Evolutionary conservation across 768 basidiomycete species (phyloP).

Genomic region (Boletus tylopilopsis): DNA sequence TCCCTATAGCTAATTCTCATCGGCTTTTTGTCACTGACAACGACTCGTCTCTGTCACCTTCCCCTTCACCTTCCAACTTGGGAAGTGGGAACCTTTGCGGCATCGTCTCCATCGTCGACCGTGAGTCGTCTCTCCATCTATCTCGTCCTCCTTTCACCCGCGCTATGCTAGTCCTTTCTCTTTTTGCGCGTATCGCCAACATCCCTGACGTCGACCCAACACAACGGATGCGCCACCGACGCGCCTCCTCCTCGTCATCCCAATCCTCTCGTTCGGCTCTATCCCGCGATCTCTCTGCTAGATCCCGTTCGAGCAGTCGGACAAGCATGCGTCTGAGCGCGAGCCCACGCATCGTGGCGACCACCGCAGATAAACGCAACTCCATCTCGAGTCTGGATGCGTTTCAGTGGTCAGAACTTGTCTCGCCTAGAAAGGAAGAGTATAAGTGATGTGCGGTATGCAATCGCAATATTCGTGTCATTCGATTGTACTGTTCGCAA

Average conservation of each 20-base stretch:
- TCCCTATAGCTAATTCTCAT: conserved; percentile 65
- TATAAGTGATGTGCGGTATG: conserved; percentile 9
- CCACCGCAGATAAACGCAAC: conserved; percentile 27
- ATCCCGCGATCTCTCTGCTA: conserved; percentile 32
- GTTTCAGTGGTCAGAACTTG: conserved; percentile 33
- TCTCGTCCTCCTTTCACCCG: background rate
- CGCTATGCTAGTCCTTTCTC: conserved; percentile 61
- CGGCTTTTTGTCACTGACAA: conserved; percentile 69
- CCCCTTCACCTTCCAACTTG: conserved; percentile 39
- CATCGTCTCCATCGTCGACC: conserved; percentile 80
- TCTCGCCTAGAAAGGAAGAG: conserved; percentile 30
- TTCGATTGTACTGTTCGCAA: conserved; percentile 10
- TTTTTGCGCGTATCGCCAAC: conserved; percentile 73
- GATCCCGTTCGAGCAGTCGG: conserved; percentile 43
- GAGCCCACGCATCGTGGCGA: conserved; percentile 32
- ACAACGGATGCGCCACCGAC: conserved; percentile 73
- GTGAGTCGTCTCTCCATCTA: conserved; percentile 38
- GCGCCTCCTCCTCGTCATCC: conserved; percentile 71
- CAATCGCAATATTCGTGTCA: background rate
- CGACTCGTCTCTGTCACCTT: conserved; percentile 49
- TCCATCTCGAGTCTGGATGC: conserved; percentile 31
- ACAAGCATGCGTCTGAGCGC: conserved; percentile 34
- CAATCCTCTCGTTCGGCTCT: conserved; percentile 43
- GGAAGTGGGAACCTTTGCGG: conserved; percentile 54
- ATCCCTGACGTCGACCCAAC: conserved; percentile 74